Evolutionary conservation across 73 alveolate species (phyloP), one percentile per base, ranked within the genome.

Genomic region (Paramecium bursaria): DNA sequence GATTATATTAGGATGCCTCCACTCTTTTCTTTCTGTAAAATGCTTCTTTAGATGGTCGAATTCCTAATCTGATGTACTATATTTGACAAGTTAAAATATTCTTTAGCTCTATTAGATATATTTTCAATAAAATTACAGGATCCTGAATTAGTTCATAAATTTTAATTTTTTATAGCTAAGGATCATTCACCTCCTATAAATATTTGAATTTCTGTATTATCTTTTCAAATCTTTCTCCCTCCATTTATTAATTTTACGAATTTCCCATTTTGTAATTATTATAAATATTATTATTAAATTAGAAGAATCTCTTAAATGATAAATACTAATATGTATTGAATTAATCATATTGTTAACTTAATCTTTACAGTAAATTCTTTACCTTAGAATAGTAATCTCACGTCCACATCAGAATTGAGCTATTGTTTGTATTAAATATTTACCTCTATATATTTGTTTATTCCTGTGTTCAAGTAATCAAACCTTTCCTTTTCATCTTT

Each of bases 201-300:
- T 30, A 29, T 57, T 57, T 57, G 76, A 57, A 57, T 57, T 57
- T 57, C 13, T 57, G 27, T 50, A 57, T 57, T 29, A 57, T 50
- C 27, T 57, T 57, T 57, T 57, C 76, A 26, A 30, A 57, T 42
- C 33, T 57, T 10, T 57, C 76, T 11, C 33, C 76, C 33, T 29
- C 27, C 76, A 57, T n/a, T n/a, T n/a, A 30, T 27, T 26, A 23
- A 57, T 57, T 57, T 29, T n/a, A n/a, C n/a, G 76, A 57, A 57
- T 57, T 57, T 3, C 76, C 76, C 76, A 57, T 57, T 13, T 10
- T 10, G 19, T 50, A 13, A 50, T 50, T 50, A 6, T 22, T 50
- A 50, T 33, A 22, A 11, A 50, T 10, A 50, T 1, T 2, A 14
- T 50, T 3, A 1, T 50, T 22, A 50, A 33, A 15, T 13, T 50